These are phyloP conservation scores for Rhodotorula sphaerocarpa DNA, from an alignment of 768 basidiomycete genomes.

Conservation along the genomic window DNA sequence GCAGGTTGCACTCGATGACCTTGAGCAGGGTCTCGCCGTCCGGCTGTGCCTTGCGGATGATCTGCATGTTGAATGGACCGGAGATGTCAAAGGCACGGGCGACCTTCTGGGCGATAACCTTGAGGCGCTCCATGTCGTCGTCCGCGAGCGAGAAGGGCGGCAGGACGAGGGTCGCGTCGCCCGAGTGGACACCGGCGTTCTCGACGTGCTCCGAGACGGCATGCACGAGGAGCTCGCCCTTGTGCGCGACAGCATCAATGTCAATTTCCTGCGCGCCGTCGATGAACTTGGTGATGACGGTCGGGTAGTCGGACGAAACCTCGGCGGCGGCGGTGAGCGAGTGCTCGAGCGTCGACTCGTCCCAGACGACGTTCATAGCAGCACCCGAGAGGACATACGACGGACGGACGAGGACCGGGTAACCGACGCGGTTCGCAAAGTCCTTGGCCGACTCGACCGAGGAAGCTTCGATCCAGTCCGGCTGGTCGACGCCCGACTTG, in stretches of 20 bases:
- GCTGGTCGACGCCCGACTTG: conserved; percentile 89
- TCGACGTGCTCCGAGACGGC: conserved; percentile 98
- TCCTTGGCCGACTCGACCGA: conserved; percentile 80
- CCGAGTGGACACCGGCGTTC: conserved; percentile 96
- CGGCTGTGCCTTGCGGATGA: conserved; percentile 71
- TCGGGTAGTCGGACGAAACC: conserved; percentile 93
- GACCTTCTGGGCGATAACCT: conserved; percentile 89
- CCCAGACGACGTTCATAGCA: conserved; percentile 95
- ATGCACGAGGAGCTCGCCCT: conserved; percentile 84
- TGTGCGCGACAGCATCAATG: conserved; percentile 89
- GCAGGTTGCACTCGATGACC: conserved; percentile 97
- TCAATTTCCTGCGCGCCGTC: conserved; percentile 97
- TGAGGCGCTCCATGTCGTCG: conserved; percentile 73
- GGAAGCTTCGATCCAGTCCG: conserved; percentile 87
- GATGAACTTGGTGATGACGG: conserved; percentile 98
- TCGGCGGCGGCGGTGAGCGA: conserved; percentile 93
- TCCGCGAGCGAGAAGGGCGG: conserved; percentile 77
- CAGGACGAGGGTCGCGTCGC: conserved; percentile 93
- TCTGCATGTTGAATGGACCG: conserved; percentile 99
- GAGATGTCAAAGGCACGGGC: conserved; percentile 91
- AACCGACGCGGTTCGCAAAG: conserved; percentile 79
- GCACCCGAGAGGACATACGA: conserved; percentile 98
- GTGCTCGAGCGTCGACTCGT: conserved; percentile 78
- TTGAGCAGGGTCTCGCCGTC: conserved; percentile 62
- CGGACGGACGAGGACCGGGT: conserved; percentile 94